Evolutionary conservation across 306 rosid species (phyloP).

Genomic region (Bauhinia variegata): DNA sequence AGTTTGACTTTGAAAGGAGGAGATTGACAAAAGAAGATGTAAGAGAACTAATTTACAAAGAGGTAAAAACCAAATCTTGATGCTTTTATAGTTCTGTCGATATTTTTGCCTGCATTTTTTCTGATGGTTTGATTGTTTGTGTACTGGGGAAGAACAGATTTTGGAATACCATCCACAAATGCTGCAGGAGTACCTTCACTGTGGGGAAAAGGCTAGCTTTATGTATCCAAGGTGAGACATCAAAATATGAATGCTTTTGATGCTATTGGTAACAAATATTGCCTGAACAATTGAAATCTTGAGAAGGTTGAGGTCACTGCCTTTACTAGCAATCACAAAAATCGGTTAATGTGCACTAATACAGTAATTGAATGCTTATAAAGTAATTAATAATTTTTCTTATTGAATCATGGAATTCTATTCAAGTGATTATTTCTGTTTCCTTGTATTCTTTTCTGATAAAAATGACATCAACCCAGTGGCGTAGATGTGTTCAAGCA

Average conservation of each 20-base stretch:
- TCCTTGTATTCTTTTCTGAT: background rate
- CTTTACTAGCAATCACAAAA: background rate
- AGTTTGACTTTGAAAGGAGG: conserved; percentile 69
- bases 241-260: background rate
- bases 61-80: conserved; percentile 41
- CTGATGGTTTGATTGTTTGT: background rate
- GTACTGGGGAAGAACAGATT: conserved; percentile 45
- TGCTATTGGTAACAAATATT: background rate
- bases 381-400: background rate
- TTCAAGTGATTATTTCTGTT: background rate
- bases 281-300: background rate
- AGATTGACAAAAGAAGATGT: conserved; percentile 56
- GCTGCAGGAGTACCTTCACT: conserved; percentile 61
- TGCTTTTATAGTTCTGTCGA: conserved; percentile 12
- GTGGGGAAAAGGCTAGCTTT: conserved; percentile 54
- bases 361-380: background rate
- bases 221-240: conserved; percentile 67
- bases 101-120: background rate
- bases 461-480: conserved; percentile 35
- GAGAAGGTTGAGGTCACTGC: background rate
- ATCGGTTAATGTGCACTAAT: background rate
- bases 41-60: conserved; percentile 70
- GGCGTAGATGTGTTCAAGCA: conserved; percentile 66
- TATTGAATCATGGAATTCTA: background rate
- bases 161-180: conserved; percentile 77